These are phyloP conservation scores for Mercurialis annua DNA, from an alignment of 345 rosid species.

Conservation along the genomic window DNA sequence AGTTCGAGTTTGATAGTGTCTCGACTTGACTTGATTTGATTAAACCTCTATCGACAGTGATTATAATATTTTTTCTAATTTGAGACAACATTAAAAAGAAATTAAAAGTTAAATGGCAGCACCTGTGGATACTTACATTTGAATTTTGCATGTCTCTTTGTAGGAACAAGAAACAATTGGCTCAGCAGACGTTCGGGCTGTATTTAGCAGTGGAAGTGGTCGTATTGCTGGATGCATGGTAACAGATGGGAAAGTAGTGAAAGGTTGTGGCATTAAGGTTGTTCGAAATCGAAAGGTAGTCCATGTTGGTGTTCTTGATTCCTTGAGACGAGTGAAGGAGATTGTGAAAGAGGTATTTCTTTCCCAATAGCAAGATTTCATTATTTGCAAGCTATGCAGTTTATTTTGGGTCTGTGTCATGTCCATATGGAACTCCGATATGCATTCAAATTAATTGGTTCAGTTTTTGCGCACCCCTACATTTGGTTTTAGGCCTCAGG, in stretches of 20 bases:
- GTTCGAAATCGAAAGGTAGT: conserved; percentile 59
- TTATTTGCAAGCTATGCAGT: not conserved
- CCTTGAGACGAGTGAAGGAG: conserved; percentile 89
- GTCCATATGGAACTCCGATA: not conserved
- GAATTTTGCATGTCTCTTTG: conserved; percentile 28
- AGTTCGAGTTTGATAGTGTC: too few relatives aligned
- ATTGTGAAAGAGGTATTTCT: conserved; percentile 76
- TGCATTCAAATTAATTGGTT: not conserved
- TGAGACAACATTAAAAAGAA: too few relatives aligned
- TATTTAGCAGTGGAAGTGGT: conserved; percentile 96
- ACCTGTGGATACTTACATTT: conserved; percentile 21
- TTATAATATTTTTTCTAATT: too few relatives aligned
- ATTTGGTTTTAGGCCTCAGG: not conserved
- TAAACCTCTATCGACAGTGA: too few relatives aligned
- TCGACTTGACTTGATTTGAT: too few relatives aligned
- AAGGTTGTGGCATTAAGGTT: conserved; percentile 83
- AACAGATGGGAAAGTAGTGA: conserved; percentile 75
- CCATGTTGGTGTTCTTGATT: conserved; percentile 72
- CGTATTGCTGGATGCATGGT: conserved; percentile 99
- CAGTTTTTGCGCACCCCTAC: too few relatives aligned
- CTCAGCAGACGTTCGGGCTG: conserved; percentile 79
- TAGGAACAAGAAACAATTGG: conserved; percentile 88
- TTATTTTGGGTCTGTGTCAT: not conserved
- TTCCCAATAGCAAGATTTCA: not conserved
- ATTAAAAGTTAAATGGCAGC: too few relatives aligned